Percentiles rank a stretch among this genome's conserved stretches.
Conservation (phyloP, 2,329 filamentous ascomycete species). For the Botrytis fabae region DNA sequence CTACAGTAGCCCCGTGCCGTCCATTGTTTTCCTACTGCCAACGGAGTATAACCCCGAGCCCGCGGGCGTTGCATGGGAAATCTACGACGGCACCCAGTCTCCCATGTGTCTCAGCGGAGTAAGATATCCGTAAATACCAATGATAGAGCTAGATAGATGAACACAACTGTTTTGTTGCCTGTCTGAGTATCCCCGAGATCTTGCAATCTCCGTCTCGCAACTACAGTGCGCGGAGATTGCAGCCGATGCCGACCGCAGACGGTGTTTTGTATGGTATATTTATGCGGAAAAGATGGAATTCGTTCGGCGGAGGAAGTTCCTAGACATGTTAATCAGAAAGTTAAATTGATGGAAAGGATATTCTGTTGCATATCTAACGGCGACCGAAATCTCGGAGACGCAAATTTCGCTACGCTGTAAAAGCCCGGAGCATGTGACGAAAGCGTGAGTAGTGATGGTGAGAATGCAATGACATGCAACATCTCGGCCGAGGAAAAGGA, state of each 20-base stretch:
- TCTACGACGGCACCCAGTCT: not conserved
- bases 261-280: not conserved
- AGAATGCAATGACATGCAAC: not conserved
- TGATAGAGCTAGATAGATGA: not conserved
- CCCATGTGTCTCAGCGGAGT: not conserved
- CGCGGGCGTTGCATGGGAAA: not conserved
- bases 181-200: not conserved
- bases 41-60: not conserved
- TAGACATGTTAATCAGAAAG: not conserved
- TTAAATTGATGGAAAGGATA: not conserved
- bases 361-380: not conserved
- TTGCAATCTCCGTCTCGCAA: not conserved
- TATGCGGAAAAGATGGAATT: not conserved
- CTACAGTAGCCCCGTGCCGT: too few relatives aligned
- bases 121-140: not conserved
- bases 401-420: not conserved
- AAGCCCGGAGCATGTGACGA: not conserved
- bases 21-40: not conserved
- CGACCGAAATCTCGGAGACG: not conserved
- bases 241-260: not conserved
- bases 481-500: not conserved
- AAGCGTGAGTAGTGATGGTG: not conserved
- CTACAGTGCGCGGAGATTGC: not conserved
- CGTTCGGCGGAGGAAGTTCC: not conserved
- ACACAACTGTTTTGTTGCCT: not conserved